Evolutionary conservation across 768 basidiomycete genomes (phyloP).

Genomic region (Austroboletus eburneus): DNA sequence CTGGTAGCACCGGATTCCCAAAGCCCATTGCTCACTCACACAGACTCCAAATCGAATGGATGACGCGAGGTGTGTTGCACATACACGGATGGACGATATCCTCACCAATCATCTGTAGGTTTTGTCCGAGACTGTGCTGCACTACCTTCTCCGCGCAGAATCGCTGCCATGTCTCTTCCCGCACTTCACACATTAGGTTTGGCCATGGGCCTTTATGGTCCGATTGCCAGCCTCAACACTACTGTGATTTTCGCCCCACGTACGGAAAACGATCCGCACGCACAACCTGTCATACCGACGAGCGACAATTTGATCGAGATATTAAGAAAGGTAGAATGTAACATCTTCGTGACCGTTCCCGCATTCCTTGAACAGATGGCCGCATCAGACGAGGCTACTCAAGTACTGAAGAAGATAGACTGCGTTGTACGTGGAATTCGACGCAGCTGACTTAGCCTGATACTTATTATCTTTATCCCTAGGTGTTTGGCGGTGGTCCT

Average conservation of each 20-base stretch:
- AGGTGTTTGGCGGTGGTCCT: conserved; percentile 40
- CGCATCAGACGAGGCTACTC: conserved; percentile 19
- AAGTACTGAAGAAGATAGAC: conserved; percentile 22
- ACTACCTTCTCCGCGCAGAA: conserved; percentile 14
- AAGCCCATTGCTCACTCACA: conserved; percentile 41
- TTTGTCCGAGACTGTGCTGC: not conserved
- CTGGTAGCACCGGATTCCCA: conserved; percentile 48
- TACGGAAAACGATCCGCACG: conserved; percentile 10
- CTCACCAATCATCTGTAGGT: conserved; percentile 2
- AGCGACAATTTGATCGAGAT: conserved; percentile 38
- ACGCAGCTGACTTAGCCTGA: not conserved
- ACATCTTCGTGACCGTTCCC: conserved; percentile 35
- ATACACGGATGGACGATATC: not conserved
- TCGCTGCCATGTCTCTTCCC: conserved; percentile 24
- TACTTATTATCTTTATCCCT: not conserved
- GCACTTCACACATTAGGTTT: conserved; percentile 26
- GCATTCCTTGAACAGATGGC: conserved; percentile 38
- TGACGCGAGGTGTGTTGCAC: conserved; percentile 30
- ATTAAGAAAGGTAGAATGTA: conserved; percentile 25
- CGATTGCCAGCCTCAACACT: conserved; percentile 16
- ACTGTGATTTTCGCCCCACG: conserved; percentile 28
- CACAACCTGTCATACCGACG: conserved; percentile 35
- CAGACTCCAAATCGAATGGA: conserved; percentile 33
- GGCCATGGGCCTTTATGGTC: conserved; percentile 10
- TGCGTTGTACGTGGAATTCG: conserved; percentile 25